Evolutionary conservation across 371 early-diverging fungal species (phyloP), one percentile per base, ranked within the genome.

Genomic region (Lichtheimia corymbifera): DNA sequence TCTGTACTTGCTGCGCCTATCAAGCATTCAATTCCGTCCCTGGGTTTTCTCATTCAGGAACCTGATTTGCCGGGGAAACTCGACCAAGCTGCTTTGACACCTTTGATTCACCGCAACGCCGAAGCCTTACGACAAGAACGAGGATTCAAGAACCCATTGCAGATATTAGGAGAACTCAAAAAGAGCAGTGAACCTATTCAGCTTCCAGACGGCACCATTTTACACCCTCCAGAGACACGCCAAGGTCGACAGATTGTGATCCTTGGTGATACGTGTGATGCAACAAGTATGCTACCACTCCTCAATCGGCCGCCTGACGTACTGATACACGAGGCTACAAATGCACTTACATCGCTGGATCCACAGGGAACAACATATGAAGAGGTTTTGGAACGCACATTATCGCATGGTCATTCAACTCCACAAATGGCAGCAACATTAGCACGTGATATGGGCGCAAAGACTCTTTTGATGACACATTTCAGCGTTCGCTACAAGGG

Each of bases 291-390:
- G 5, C 24, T 65, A 3, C 55, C 65, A 0, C 52, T 70, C 0
- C 55, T 60, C 3, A 9, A 66, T n/a, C 14, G 35, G 2, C 14
- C 20, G 1, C 56, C 57, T 14, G 72, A 76, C 18, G 27, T 88
- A 7, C 56, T 88, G 0, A 72, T 85, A 2, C 88, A 88, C 59
- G 88, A 88, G 60, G 84, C 88, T 0, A 88, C 88, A 2, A 87
- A 87, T 61, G 80, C 86, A 6, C 30, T 76, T 43, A 81, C 81
- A 1, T 62, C 67, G 22, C 50, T 83, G 15, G 77, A 72, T 55
- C 58, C 47, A 18, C n/a, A 2, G 27, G 40, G 3, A 56, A 41
- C 25, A 30, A 52, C 5, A 66, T 60, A 43, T 40, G 35, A 47
- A 15, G 51, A 51, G 4, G 77, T 80, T 0, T 65, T 72, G n/a